Conservation (phyloP, 1,284 basidiomycete genomes). For the Cutaneotrichosporon curvatum region DNA sequence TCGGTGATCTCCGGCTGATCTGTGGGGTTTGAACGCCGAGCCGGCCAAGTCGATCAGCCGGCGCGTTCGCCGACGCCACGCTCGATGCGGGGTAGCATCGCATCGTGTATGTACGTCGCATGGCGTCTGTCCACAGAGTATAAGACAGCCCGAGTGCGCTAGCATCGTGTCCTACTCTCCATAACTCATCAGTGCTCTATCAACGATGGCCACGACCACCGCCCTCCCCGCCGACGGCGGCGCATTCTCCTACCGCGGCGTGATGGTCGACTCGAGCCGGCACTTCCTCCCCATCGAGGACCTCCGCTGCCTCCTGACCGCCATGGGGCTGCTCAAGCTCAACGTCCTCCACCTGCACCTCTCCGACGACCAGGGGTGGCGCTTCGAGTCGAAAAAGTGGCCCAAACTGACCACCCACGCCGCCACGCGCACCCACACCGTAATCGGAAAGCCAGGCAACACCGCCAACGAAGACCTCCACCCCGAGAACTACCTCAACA, state of each 20-base stretch:
- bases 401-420: conserved; percentile 13
- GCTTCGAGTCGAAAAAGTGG: conserved; percentile 19
- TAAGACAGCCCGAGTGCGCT: too few species aligned
- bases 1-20: too few species aligned
- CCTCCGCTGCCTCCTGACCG: conserved; percentile 10
- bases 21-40: too few species aligned
- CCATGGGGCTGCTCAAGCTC: conserved; percentile 11
- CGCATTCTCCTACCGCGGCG: conserved; percentile 16
- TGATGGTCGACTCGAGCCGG: conserved; percentile 12
- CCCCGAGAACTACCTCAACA: conserved; percentile 14
- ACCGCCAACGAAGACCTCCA: conserved; percentile 9
- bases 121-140: too few species aligned
- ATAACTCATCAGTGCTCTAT: not conserved
- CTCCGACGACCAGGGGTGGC: conserved; percentile 20
- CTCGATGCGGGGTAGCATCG: too few species aligned
- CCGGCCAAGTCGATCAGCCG: too few species aligned
- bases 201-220: not conserved
- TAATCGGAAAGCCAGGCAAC: conserved; percentile 12
- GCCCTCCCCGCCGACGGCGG: conserved; percentile 9
- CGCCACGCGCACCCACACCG: conserved; percentile 4
- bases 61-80: too few species aligned
- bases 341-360: conserved; percentile 20
- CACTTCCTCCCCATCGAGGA: conserved; percentile 14
- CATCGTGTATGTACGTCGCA: too few species aligned
- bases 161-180: too few species aligned